Conservation (phyloP, 164 flowering plant genomes). For the Chimonanthus salicifolius region DNA sequence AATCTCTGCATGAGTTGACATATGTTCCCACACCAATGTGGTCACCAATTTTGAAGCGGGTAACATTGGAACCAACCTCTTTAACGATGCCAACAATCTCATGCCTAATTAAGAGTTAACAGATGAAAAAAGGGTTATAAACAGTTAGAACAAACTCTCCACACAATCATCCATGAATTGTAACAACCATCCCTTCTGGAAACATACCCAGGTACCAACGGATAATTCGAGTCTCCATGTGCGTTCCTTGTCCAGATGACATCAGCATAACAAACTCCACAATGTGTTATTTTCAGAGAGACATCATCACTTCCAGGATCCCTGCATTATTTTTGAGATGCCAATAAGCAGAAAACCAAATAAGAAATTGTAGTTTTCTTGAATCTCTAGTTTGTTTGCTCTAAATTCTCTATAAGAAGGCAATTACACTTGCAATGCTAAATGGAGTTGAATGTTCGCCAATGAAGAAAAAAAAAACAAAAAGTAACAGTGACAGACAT, state of each 20-base stretch:
- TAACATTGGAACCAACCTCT: conserved; percentile 61
- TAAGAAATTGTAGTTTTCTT: background rate
- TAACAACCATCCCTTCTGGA: background rate
- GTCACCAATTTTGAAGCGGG: conserved; percentile 66
- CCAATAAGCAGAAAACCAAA: conserved; percentile 5
- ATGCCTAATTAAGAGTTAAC: conserved; percentile 41
- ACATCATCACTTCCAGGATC: conserved; percentile 47
- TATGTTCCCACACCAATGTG: conserved; percentile 86
- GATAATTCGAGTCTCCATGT: conserved; percentile 45
- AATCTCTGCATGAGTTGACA: conserved; percentile 76
- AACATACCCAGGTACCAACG: conserved; percentile 77
- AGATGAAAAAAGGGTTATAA: background rate
- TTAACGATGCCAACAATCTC: conserved; percentile 79
- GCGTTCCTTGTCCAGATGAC: conserved; percentile 50
- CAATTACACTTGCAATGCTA: too few species aligned
- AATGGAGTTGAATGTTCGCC: too few species aligned
- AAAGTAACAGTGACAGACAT: too few species aligned
- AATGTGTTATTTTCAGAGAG: conserved; percentile 61
- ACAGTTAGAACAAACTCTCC: background rate
- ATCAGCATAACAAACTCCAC: conserved; percentile 83
- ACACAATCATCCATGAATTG: background rate
- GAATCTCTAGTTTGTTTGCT: background rate
- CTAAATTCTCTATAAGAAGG: too few species aligned
- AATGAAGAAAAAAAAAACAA: too few species aligned
- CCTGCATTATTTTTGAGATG: conserved; percentile 30